These are phyloP conservation scores for Phytophthora hybrid DNA, from an alignment of 352 stramenopile genomes.

Conservation along the genomic window DNA sequence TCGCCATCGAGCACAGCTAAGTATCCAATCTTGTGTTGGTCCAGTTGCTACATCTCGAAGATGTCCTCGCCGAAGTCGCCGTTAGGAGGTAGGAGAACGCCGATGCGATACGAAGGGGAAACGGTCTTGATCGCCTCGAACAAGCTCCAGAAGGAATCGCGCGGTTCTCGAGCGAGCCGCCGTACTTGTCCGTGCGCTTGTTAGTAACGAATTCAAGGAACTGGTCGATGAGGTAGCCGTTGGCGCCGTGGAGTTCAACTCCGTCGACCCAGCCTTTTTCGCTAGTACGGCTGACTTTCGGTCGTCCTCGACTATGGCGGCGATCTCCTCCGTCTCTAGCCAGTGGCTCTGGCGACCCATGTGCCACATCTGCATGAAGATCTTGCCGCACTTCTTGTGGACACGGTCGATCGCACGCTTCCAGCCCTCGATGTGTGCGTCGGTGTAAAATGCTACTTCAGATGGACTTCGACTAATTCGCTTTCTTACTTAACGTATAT, in stretches of 20 bases:
- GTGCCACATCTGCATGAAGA: slow-evolving; percentile 90
- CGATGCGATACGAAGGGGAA: slow-evolving; percentile 34
- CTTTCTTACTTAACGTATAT: no score
- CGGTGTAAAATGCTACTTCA: slow-evolving; percentile 26
- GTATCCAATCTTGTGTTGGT: slow-evolving; percentile 42
- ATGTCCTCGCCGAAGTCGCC: slow-evolving; percentile 46
- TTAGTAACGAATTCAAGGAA: slow-evolving; percentile 83
- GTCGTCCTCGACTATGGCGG: slow-evolving; percentile 67
- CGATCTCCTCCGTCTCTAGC: slow-evolving; percentile 77
- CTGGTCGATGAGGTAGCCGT: slow-evolving; percentile 93
- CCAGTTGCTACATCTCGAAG: slow-evolving; percentile 47
- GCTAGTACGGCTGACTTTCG: slow-evolving; percentile 47
- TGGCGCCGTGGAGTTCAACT: slow-evolving; percentile 76
- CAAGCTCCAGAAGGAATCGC: slow-evolving; percentile 69
- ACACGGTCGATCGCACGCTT: slow-evolving; percentile 72
- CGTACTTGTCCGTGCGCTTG: slow-evolving; percentile 72
- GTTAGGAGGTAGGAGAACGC: slow-evolving; percentile 39
- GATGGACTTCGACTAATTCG: no score
- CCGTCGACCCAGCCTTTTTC: slow-evolving; percentile 73
- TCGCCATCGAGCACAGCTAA: slow-evolving; percentile 40
- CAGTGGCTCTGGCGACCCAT: slow-evolving; percentile 68
- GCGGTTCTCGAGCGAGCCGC: slow-evolving; percentile 39
- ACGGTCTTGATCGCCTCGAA: slow-evolving; percentile 59
- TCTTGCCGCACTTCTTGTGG: slow-evolving; percentile 79
- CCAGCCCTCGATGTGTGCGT: slow-evolving; percentile 56